Conservation (phyloP, 2,329 filamentous ascomycete species). For the Pseudocercospora macadamiae region DNA sequence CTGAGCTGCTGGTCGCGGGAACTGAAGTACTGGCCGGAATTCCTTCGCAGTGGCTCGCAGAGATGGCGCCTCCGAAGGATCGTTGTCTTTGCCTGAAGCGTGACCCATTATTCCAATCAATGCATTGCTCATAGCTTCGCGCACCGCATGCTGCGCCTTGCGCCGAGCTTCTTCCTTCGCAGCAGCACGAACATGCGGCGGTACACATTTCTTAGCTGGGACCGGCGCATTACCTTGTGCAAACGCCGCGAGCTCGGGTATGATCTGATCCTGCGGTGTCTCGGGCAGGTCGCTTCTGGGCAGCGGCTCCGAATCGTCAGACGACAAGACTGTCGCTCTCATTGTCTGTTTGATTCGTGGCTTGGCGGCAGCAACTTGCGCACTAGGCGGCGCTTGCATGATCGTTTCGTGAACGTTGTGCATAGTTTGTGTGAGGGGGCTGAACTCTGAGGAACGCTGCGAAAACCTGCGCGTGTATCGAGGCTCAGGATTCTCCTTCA, state of each 20-base stretch:
- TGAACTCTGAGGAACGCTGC: slow-evolving; percentile 3
- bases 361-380: neutral
- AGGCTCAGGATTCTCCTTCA: slow-evolving; percentile 11
- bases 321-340: neutral
- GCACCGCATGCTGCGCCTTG: neutral
- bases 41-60: slow-evolving; percentile 32
- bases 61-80: slow-evolving; percentile 15
- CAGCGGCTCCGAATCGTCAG: neutral
- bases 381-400: neutral
- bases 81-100: neutral
- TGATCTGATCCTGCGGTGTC: slow-evolving; percentile 5
- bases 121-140: slow-evolving; percentile 8
- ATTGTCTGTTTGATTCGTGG: neutral
- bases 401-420: slow-evolving; percentile 2
- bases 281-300: slow-evolving; percentile 4
- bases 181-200: slow-evolving; percentile 19
- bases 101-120: neutral
- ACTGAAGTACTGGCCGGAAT: slow-evolving; percentile 29
- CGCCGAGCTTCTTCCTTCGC: slow-evolving; percentile 4
- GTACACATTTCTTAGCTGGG: slow-evolving; percentile 15
- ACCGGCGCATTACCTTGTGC: neutral
- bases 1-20: neutral
- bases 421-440: slow-evolving; percentile 10
- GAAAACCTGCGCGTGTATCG: neutral
- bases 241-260: neutral